These are phyloP conservation scores for Russula foetens DNA, from an alignment of 768 basidiomycete species.

Conservation along the genomic window DNA sequence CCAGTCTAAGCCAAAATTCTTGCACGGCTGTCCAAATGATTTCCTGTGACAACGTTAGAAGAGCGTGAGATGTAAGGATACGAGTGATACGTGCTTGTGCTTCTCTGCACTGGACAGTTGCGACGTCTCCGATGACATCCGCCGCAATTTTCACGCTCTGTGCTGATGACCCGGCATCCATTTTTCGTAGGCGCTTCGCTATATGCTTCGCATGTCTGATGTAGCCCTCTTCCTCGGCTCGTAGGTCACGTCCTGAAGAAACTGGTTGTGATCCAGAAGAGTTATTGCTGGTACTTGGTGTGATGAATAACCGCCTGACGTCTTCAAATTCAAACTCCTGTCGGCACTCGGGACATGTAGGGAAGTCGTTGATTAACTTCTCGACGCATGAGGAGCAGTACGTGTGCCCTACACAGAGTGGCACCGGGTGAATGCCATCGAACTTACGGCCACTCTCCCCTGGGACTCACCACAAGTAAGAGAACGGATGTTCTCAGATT, in stretches of 20 bases:
- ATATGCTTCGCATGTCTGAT: constrained; percentile 10
- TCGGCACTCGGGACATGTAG: constrained; percentile 9
- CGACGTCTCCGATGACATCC: constrained; percentile 6
- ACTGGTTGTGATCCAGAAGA: background rate
- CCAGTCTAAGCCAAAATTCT: constrained; percentile 8
- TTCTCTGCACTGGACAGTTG: constrained; percentile 2
- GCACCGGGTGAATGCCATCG: background rate
- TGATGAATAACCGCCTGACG: constrained; percentile 4
- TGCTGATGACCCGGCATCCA: background rate
- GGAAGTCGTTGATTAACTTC: background rate
- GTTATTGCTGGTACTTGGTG: background rate
- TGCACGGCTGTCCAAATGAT: constrained; percentile 13
- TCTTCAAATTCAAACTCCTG: background rate
- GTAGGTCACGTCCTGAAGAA: background rate
- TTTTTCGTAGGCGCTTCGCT: background rate
- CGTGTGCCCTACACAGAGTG: constrained; percentile 1
- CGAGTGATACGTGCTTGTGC: constrained; percentile 2
- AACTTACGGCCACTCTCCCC: background rate
- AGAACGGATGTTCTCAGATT: background rate
- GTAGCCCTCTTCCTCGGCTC: background rate
- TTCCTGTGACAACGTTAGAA: background rate
- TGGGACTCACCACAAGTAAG: constrained; percentile 7
- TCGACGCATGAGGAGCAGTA: constrained; percentile 11
- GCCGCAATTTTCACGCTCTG: constrained; percentile 3
- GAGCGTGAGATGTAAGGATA: background rate